Evolutionary conservation across 768 basidiomycete genomes (phyloP), one percentile per base, ranked within the genome.

Genomic region (Naganishia randhawae): DNA sequence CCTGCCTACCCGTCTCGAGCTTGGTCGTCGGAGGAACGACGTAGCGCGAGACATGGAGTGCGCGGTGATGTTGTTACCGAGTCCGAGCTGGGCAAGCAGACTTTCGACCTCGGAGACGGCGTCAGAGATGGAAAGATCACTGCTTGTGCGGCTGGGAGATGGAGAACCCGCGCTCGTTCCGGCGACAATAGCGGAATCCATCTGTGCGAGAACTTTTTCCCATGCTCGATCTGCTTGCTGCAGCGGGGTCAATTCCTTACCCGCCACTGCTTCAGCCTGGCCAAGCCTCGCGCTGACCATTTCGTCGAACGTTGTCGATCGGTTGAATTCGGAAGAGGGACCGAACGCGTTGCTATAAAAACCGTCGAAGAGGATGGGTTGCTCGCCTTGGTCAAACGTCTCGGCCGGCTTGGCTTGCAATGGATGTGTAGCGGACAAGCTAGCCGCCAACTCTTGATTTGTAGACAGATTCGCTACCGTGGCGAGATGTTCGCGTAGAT

Each of bases 291-390:
- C 57, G 22, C 32, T 37, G n/a, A 61, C 57, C 57, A 61, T 61
- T 22, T 61, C 57, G 37, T 61, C 57, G 29, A 61, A 61, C 37
- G 57, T 61, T 42, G 37, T 39, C 37, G 57, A 33, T 5, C 37
- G 22, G 37, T 13, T 25, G 29, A 41, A 61, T 16, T 61, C 57
- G 17, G 57, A 39, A 5, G 57, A 39, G 8, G 57, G 57, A 14
- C 57, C 57, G 33, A 61, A 61, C 29, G 57, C 11, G n/a, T 55
- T 55, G 57, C 37, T 41, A 39, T 61, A 61, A 16, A 61, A 41
- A 7, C 57, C 57, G 13, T 41, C 57, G 29, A 61, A 25, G 16
- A 35, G 32, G 27, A 33, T 37, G 5, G 54, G 9, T 35, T 32
- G 54, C 33, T 32, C n/a, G 10, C 41, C 37, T 41, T 41, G 57